Base-by-base conservation (phyloP, 2,329 filamentous ascomycete genomes). In the Sclerotinia minor region DNA sequence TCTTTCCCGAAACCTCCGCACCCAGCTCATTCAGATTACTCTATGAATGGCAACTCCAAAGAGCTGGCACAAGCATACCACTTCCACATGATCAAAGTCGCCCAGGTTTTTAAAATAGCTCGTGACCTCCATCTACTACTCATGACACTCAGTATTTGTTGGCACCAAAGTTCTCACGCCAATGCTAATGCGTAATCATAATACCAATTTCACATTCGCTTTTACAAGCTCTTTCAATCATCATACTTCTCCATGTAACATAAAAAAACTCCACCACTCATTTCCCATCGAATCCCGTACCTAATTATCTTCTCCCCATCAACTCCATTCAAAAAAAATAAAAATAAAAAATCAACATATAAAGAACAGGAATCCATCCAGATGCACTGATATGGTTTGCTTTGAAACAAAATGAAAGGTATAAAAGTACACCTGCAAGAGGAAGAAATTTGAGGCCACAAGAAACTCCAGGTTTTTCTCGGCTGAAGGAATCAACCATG, bases 341-440 rank as follows among this genome's bases (percentile, higher is more conserved):
- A n/a, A n/a, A n/a, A n/a, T n/a, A n/a, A n/a, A n/a, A n/a, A 35
- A 26, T 6, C 8, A 38, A 24, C 58, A 61, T 50, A 50, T 50
- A 38, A 38, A 29, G 59, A 61, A 26, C 45, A 61, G n/a, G 29
- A 19, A 21, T 17, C 59, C 47, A 50, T 38, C 59, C 45, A 61
- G 59, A 38, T 61, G 50, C 29, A 50, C 45, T 61, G 59, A 50
- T 32, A 61, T 61, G 45, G 29, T 32, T 50, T 38, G 29, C 7
- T 21, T 35, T 61, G 38, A 38, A 44, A 50, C 19, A 29, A 50
- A 61, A 38, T 50, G 59, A n/a, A 61, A 71, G 66, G 55, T 64
- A 71, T 72, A 72, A 70, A 73, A 72, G 63, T 73, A 73, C 71
- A 73, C 38, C 64, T 8, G 45, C 32, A 50, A 61, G 13, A 49